Evolutionary conservation across 371 early-diverging fungal genomes (phyloP), one percentile per base, ranked within the genome.

Genomic region (Thermomucor indicae-seudaticae): DNA sequence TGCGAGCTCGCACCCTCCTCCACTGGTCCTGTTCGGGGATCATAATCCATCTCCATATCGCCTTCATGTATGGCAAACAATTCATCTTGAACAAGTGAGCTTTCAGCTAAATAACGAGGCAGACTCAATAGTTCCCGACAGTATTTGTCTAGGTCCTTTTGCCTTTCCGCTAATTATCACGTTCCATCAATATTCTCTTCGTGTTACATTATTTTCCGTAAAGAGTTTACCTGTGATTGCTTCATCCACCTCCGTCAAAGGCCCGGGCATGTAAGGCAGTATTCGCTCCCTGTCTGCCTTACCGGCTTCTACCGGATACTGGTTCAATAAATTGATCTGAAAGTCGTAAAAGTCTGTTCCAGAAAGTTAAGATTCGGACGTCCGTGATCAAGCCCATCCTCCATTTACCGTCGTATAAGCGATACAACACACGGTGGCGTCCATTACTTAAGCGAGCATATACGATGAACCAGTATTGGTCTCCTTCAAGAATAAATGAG

Each of bases 251-350:
- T 58, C 48, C 6, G 77, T 65, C 6, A 84, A 51, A 14, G 87
- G 87, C 1, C 83, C 85, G 14, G 89, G 89, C 78, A 91, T 81
- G 61, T 84, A 90, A 4, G 91, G 93, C 38, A 91, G 59, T 42
- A 83, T 79, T 22, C 89, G 70, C 39, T 77, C 70, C 34, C 72
- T 68, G 19, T 78, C 81, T 14, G 59, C 60, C 37, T 88, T 81
- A 3, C 93, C 93, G 27, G 84, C 79, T 55, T 91, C 90, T 5
- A 67, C 62, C 1, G 89, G 90, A 60, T 84, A 93, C 47, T 78
- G 79, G 31, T 75, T 77, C 38, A 93, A 65, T 16, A 93, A 71
- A n/a, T 79, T 72, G 39, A 89, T 81, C 44, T 93, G 93, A 43
- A 91, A 83, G 40, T 82, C 78, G 63, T 85, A 85, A 65, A 93